Conservation (phyloP, 2,329 filamentous ascomycete species). For the Podosphaera xanthii region DNA sequence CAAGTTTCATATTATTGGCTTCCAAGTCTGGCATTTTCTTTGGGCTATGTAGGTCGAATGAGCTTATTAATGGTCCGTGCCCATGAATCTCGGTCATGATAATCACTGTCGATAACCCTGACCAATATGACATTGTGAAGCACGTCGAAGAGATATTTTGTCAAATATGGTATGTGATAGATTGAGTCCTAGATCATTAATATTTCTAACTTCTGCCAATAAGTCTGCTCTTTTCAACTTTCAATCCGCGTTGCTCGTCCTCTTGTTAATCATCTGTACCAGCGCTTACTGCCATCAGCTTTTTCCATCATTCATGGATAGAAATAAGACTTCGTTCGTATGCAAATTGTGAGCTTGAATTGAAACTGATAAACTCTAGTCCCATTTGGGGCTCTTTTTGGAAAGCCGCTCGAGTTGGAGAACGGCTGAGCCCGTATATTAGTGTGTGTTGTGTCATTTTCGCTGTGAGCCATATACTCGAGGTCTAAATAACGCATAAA, state of each 20-base stretch:
- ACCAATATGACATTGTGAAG: no score
- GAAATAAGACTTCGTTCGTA: constrained; percentile 69
- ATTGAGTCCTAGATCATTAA: constrained; percentile 1
- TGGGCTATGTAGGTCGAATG: no score
- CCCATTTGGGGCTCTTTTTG: constrained; percentile 51
- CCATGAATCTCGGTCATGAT: no score
- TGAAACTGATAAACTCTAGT: constrained; percentile 7
- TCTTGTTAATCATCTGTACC: constrained; percentile 89
- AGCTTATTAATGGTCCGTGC: no score
- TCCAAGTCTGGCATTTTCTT: no score
- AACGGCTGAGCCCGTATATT: constrained; percentile 84
- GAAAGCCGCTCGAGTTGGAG: constrained; percentile 85
- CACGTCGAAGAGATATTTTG: neutral
- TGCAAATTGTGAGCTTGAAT: neutral
- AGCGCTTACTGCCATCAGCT: constrained; percentile 82
- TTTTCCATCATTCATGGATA: constrained; percentile 72
- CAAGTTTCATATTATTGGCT: no score
- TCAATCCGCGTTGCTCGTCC: constrained; percentile 81
- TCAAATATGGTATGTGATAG: neutral
- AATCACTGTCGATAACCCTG: no score
- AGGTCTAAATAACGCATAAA: neutral
- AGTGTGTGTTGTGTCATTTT: constrained; percentile 83
- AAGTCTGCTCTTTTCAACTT: constrained; percentile 98
- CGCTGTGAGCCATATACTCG: constrained; percentile 40
- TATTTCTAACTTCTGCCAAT: neutral